Base-by-base conservation (phyloP, 2,329 filamentous ascomycete genomes). In the Pyrenochaeta sp. region DNA sequence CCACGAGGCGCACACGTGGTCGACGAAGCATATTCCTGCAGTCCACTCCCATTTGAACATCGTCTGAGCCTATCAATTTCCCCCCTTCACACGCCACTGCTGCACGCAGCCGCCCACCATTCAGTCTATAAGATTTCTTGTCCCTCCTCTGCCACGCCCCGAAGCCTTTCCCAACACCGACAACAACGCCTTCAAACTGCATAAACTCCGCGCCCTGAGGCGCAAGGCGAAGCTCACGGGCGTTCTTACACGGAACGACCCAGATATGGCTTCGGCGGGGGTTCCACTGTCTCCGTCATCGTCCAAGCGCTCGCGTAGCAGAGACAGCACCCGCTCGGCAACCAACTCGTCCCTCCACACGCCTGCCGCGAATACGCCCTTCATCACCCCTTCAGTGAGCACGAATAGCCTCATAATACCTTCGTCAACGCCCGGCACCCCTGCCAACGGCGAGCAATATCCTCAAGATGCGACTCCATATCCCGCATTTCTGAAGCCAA, bases 401-500 rank as follows among this genome's bases (percentile, higher is more conserved):
- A 67, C 68, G 18, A 63, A 67, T 47, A 74, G 66, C 61, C 69
- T 75, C 39, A 36, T 70, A 30, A 71, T 72, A 35, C 59, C 71
- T 14, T 67, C 48, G 42, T 58, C 40, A 33, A 60, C 37, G 27
- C 61, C 46, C 6, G 45, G 55, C 46, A 56, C 52, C 15, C 51
- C 60, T 9, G 44, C 53, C 2, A 51, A 56, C 14, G 48, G 45
- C 18, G 56, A 62, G 29, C 48, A 42, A 29, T 60, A 51, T n/a
- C 51, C 32, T 11, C 54, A 46, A 31, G 68, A 72, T 43, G 58
- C 56, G 15, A 67, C 63, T 2, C 66, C 65, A 33, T 73, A 84
- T 52, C 84, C 85, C 18, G 75, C 78, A 12, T 88, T 88, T 69
- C 74, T 88, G 51, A 75, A 74, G 31, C 71, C 82, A 49, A 78